Evolutionary conservation across 2,329 filamentous ascomycete genomes (phyloP).

Genomic region (Colletotrichum liaoningense): DNA sequence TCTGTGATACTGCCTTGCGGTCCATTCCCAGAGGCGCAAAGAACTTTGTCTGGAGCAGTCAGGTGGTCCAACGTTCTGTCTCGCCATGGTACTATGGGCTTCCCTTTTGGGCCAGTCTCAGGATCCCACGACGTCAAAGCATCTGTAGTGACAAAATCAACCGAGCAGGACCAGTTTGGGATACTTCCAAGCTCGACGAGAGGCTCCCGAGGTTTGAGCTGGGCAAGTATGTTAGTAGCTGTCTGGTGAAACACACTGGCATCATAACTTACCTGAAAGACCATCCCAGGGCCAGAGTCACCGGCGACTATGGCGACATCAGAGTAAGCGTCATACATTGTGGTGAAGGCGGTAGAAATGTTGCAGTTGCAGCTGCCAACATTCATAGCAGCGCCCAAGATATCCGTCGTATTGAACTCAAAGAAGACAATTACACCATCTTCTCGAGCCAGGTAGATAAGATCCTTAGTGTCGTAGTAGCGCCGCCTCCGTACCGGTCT

Average conservation of each 20-base stretch:
- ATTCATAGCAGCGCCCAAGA: slow-evolving; percentile 65
- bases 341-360: slow-evolving; percentile 85
- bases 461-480: slow-evolving; percentile 75
- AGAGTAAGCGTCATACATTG: slow-evolving; percentile 72
- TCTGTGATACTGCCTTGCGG: slow-evolving; percentile 74
- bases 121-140: slow-evolving; percentile 45
- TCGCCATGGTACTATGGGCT: slow-evolving; percentile 20
- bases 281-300: slow-evolving; percentile 79
- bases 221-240: not conserved
- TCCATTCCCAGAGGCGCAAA: slow-evolving; percentile 74
- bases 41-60: slow-evolving; percentile 63
- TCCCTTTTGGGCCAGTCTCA: slow-evolving; percentile 42
- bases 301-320: slow-evolving; percentile 87
- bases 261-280: slow-evolving; percentile 72
- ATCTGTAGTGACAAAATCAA: slow-evolving; percentile 65
- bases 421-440: slow-evolving; percentile 84
- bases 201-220: slow-evolving; percentile 35
- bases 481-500: slow-evolving; percentile 75
- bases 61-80: slow-evolving; percentile 23
- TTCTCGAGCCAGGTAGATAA: slow-evolving; percentile 88
- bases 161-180: slow-evolving; percentile 71
- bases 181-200: slow-evolving; percentile 59
- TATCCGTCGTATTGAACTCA: slow-evolving; percentile 70
- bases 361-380: slow-evolving; percentile 78
- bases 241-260: not conserved